A percentile compares a stretch with the other conserved stretches of the same genome.
Conservation (phyloP, 148 eudicot species). For the Silene uniflora region DNA sequence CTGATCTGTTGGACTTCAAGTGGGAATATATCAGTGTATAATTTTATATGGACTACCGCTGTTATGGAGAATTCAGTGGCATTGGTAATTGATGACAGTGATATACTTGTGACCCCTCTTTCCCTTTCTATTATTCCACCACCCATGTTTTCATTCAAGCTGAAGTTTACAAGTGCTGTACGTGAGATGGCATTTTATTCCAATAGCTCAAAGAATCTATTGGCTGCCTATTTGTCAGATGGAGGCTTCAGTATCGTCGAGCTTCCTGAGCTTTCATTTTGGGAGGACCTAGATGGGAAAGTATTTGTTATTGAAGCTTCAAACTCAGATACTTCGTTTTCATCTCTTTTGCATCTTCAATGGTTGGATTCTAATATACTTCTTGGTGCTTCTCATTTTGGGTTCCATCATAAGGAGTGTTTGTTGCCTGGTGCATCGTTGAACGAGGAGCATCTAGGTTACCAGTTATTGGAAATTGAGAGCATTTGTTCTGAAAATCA, state of each 20-base stretch:
- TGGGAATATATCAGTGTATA: conserved; percentile 59
- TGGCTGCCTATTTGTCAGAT: conserved; percentile 78
- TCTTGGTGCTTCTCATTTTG: conserved; percentile 63
- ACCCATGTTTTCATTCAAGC: conserved; percentile 75
- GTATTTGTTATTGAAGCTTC: conserved; percentile 52
- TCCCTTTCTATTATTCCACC: conserved; percentile 77
- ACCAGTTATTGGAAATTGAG: conserved; percentile 68
- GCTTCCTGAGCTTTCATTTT: conserved; percentile 65
- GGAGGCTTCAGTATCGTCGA: conserved; percentile 66
- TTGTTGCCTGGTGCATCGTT: conserved; percentile 28
- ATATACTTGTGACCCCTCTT: conserved; percentile 75
- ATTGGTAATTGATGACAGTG: conserved; percentile 72
- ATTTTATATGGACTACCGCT: conserved; percentile 78
- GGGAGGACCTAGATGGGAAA: conserved; percentile 89
- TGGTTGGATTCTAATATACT: conserved; percentile 85
- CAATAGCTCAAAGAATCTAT: conserved; percentile 40
- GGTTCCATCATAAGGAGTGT: conserved; percentile 32
- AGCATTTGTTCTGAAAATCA: conserved; percentile 61
- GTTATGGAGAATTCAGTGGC: conserved; percentile 75
- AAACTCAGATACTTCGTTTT: conserved; percentile 30
- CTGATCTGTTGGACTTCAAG: conserved; percentile 79
- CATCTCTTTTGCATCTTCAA: conserved; percentile 63
- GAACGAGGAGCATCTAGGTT: conserved; percentile 39
- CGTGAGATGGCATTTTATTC: conserved; percentile 70
- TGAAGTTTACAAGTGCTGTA: conserved; percentile 66